Evolutionary conservation across 2,329 filamentous ascomycete species (phyloP).

Genomic region (Sclerotinia sclerotiorum): DNA sequence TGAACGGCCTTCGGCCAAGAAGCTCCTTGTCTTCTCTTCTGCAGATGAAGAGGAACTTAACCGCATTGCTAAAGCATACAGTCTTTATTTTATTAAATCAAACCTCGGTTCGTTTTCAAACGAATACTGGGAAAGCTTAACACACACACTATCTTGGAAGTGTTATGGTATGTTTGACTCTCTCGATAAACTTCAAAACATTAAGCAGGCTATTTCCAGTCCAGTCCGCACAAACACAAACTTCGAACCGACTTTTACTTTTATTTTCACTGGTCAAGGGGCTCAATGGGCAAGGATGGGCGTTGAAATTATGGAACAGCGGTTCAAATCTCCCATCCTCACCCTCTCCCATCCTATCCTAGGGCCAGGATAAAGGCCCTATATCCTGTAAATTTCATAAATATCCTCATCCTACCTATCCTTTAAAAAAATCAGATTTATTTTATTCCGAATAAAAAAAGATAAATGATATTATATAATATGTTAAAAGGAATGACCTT

Average conservation of each 20-base stretch:
- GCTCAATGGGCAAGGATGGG: constrained; percentile 25
- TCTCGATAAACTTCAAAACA: not conserved
- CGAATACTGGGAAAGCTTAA: constrained; percentile 22
- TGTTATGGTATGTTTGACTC: not conserved
- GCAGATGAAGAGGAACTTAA: constrained; percentile 4
- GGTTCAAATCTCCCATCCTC: too few relatives aligned
- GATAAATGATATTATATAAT: too few relatives aligned
- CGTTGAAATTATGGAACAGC: too few relatives aligned
- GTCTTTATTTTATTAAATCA: not conserved
- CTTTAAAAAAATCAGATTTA: too few relatives aligned
- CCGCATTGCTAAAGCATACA: not conserved
- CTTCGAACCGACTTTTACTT: not conserved
- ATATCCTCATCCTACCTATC: too few relatives aligned
- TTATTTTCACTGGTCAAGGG: constrained; percentile 30
- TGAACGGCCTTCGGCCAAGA: not conserved
- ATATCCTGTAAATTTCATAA: too few relatives aligned
- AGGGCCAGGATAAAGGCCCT: too few relatives aligned
- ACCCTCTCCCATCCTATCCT: too few relatives aligned
- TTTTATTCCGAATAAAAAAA: too few relatives aligned
- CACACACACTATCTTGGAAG: constrained; percentile 26
- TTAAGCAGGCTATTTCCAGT: not conserved
- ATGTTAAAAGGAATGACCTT: too few relatives aligned
- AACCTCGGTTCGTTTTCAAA: too few relatives aligned
- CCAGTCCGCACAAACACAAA: not conserved
- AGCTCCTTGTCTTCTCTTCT: not conserved